Conservation (phyloP, 345 rosid genomes). For the Lepidium aucheri region DNA sequence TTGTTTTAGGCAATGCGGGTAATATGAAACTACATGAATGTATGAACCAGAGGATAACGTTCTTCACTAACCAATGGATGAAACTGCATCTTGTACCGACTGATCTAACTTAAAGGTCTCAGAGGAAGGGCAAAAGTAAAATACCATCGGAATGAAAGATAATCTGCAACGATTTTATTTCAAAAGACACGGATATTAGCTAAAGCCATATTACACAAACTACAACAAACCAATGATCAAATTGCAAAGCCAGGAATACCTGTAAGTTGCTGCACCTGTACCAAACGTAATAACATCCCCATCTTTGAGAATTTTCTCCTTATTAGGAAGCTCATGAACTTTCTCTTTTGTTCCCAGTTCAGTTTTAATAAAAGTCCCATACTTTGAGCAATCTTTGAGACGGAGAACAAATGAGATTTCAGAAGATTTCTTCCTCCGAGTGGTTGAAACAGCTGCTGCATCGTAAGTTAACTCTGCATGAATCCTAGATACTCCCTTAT, state of each 20-base stretch:
- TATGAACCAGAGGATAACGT: neutral
- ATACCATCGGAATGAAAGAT: conserved; percentile 46
- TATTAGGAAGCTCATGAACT: conserved; percentile 55
- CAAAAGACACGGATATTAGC: neutral
- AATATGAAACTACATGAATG: conserved; percentile 2
- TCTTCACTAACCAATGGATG: conserved; percentile 63
- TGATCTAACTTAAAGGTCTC: conserved; percentile 33
- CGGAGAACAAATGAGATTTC: conserved; percentile 29
- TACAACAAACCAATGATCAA: neutral
- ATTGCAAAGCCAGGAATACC: conserved; percentile 33
- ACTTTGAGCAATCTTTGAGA: conserved; percentile 77
- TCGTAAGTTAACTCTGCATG: conserved; percentile 76
- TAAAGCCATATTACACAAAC: neutral
- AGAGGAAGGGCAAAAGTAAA: conserved; percentile 38
- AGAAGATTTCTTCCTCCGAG: conserved; percentile 22
- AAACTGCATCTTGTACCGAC: conserved; percentile 42
- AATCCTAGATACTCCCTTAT: conserved; percentile 82
- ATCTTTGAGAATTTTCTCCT: conserved; percentile 52
- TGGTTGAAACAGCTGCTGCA: conserved; percentile 32
- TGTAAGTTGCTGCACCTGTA: conserved; percentile 71
- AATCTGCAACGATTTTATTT: conserved; percentile 43
- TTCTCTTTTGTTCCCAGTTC: conserved; percentile 39
- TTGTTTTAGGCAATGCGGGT: neutral
- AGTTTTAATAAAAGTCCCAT: conserved; percentile 70
- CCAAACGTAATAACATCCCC: conserved; percentile 78